Evolutionary conservation across 257 asterid genomes (phyloP).

Genomic region (Scutellaria galericulata): DNA sequence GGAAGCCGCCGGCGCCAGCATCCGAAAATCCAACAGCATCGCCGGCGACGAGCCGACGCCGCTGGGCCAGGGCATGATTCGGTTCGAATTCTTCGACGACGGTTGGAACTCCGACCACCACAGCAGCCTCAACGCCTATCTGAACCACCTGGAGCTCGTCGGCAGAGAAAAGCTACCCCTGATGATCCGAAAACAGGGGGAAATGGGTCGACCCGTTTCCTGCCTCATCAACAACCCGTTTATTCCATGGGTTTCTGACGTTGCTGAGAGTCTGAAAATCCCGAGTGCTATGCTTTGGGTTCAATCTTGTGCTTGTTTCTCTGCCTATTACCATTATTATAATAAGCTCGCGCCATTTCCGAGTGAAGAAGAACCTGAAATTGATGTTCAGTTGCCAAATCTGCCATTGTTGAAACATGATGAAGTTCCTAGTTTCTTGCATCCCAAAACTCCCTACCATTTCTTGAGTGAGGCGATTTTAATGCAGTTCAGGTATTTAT

Average conservation of each 20-base stretch:
- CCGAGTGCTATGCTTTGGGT: slow-evolving; percentile 77
- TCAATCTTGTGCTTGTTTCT: slow-evolving; percentile 57
- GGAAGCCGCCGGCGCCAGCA: slow-evolving; percentile 45
- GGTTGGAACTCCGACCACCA: slow-evolving; percentile 33
- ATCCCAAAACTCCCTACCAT: slow-evolving; percentile 20
- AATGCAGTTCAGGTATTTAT: slow-evolving; percentile 49
- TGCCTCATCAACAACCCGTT: slow-evolving; percentile 66
- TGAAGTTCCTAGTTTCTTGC: too few species aligned
- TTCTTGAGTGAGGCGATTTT: slow-evolving; percentile 46
- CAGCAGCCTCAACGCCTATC: slow-evolving; percentile 30
- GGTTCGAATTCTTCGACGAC: slow-evolving; percentile 74
- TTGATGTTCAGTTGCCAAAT: slow-evolving; percentile 53
- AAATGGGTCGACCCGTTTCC: slow-evolving; percentile 63
- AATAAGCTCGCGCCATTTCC: slow-evolving; percentile 52
- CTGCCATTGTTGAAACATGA: too few species aligned
- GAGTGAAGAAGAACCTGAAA: slow-evolving; percentile 47
- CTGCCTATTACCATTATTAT: slow-evolving; percentile 55
- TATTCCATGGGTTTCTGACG: slow-evolving; percentile 76
- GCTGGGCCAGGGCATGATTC: slow-evolving; percentile 54
- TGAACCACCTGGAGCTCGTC: slow-evolving; percentile 50
- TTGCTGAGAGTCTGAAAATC: slow-evolving; percentile 54
- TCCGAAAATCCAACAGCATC: slow-evolving; percentile 47
- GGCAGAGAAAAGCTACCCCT: slow-evolving; percentile 49
- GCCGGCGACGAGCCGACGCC: slow-evolving; percentile 43
- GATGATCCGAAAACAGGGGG: slow-evolving; percentile 52